Base-by-base conservation (phyloP, 1,284 basidiomycete species). In the Irpex sp. region DNA sequence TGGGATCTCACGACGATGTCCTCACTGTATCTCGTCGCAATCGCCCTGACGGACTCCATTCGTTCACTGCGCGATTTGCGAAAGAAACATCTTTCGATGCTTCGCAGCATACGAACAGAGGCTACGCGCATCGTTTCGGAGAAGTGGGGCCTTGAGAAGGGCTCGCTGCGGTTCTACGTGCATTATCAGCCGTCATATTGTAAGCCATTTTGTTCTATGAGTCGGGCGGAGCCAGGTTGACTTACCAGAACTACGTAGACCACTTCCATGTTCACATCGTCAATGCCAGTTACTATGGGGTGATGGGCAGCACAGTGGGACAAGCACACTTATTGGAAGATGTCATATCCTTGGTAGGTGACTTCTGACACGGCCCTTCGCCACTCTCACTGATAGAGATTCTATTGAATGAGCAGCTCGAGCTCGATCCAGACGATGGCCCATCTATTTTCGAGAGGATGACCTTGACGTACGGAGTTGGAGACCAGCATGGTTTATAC, bases 181-280 rank as follows among this genome's bases (percentile, higher is more conserved):
- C 97, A 99, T 74, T 98, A 99, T 73, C 96, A 98, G 73, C 97
- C 97, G 0, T 93, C 89, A 48, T 98, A 98, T 73, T 98, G 96
- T 97, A 67, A 72, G 93, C 81, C 48, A 26, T 36, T 11, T 26
- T 56, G 54, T 11, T 40, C 9, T 26, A 5, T 37, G 19, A n/a
- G 49, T 51, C 11, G 49, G 7, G 15, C 13, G 17, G 49, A 7
- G 15, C n/a, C 7, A 13, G 4, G n/a, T 3, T 47, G 44, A 26
- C 44, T 26, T 31, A 59, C 48, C 13, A n/a, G 44, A 62, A 36
- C 4, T 44, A 15, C 15, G 40, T 66, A 96, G 96, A 97, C 74
- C 96, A 97, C 71, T 92, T 97, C 71, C 95, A 97, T 69, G 93
- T 99, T 0, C 97, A 99, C 70, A 90, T 98, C 60, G 92, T 97